phyloP scores from a whole-genome alignment of 73 alveolate genomes.

The Paramecium primaurelia region DNA sequence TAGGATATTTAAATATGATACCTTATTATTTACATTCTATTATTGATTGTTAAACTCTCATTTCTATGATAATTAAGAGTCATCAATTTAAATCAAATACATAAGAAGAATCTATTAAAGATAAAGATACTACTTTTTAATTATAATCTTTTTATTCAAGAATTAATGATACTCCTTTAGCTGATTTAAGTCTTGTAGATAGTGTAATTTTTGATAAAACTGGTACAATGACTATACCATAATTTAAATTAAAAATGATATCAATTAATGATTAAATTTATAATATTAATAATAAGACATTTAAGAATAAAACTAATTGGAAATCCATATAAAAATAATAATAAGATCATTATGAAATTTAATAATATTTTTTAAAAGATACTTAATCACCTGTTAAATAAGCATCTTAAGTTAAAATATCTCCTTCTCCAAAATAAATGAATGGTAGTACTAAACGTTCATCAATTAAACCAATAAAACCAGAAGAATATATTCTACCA shows the following conservation, averaged over 20 bases:
- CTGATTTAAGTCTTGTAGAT: conserved; percentile 2
- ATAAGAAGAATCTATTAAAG: neutral
- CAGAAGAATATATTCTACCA: neutral
- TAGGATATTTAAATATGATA: neutral
- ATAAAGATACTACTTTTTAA: neutral
- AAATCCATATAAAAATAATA: neutral
- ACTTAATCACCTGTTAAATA: neutral
- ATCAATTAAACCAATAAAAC: neutral
- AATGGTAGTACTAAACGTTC: neutral
- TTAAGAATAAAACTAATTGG: neutral
- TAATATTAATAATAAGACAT: neutral
- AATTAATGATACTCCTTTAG: neutral
- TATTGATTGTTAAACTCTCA: neutral
- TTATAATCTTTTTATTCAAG: neutral
- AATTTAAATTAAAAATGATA: neutral
- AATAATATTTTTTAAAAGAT: neutral
- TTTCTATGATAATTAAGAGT: neutral
- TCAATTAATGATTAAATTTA: neutral
- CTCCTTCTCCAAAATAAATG: neutral
- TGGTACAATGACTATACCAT: neutral
- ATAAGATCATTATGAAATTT: neutral
- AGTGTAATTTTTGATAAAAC: conserved; percentile 41
- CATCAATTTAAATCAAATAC: neutral
- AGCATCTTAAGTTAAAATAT: neutral
- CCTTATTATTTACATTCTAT: neutral